These are phyloP conservation scores for Podila clonocystis DNA, from an alignment of 192 early-diverging fungal genomes.

Conservation along the genomic window DNA sequence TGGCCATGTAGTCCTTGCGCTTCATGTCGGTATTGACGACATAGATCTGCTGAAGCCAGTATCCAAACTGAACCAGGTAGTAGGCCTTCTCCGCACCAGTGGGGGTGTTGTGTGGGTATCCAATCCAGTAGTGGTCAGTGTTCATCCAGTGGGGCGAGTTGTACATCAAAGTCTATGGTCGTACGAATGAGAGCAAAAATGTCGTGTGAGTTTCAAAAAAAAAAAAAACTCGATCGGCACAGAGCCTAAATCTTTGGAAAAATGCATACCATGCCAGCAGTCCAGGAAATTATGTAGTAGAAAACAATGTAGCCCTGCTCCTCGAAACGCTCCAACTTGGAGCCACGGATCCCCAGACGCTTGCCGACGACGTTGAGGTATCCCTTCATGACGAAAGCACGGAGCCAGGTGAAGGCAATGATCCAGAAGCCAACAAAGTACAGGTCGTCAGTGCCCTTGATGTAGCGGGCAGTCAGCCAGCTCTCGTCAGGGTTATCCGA, in stretches of 20 bases:
- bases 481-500: constrained; percentile 26
- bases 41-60: constrained; percentile 84
- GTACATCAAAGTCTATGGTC: constrained; percentile 69
- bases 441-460: constrained; percentile 65
- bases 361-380: constrained; percentile 56
- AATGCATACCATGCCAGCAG: constrained; percentile 66
- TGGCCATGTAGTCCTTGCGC: constrained; percentile 78
- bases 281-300: constrained; percentile 71
- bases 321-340: constrained; percentile 64
- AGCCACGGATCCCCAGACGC: constrained; percentile 44
- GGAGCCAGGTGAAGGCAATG: constrained; percentile 68
- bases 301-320: constrained; percentile 78
- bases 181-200: too few species aligned
- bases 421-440: constrained; percentile 74
- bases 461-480: constrained; percentile 48
- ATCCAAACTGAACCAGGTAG: constrained; percentile 80
- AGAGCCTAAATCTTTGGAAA: constrained; percentile 19
- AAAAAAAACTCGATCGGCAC: neutral
- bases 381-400: constrained; percentile 66
- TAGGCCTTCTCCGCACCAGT: constrained; percentile 70
- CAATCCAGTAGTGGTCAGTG: constrained; percentile 73
- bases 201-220: neutral
- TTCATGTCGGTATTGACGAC: constrained; percentile 76
- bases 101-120: constrained; percentile 73
- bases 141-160: constrained; percentile 77